A percentile compares a stretch with the other conserved stretches of the same genome.
Evolutionary conservation across 1,284 basidiomycete species (phyloP).

Genomic region (Thecaphora thlaspeos): DNA sequence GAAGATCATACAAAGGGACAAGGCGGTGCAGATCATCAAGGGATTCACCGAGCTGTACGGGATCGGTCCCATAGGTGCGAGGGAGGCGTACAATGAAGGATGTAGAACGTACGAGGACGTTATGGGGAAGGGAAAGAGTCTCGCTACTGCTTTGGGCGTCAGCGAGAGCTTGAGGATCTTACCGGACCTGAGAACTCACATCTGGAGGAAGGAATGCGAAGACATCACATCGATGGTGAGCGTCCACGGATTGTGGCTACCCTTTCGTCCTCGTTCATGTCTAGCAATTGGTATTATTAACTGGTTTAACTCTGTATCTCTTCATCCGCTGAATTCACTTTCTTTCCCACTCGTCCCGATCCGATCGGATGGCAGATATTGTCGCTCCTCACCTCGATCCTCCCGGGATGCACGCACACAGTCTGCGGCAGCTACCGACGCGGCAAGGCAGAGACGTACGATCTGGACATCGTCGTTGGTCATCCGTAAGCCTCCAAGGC

Average conservation of each 20-base stretch:
- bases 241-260: too few species aligned
- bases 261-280: too few species aligned
- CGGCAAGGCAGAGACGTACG: slow-evolving; percentile 35
- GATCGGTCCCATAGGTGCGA: slow-evolving; percentile 44
- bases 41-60: slow-evolving; percentile 49
- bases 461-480: slow-evolving; percentile 45
- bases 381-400: slow-evolving; percentile 11
- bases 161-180: slow-evolving; percentile 38
- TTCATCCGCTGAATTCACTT: too few species aligned
- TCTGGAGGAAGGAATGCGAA: slow-evolving; percentile 32
- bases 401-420: slow-evolving; percentile 11
- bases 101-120: slow-evolving; percentile 45
- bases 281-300: too few species aligned
- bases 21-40: slow-evolving; percentile 37
- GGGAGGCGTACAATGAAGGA: slow-evolving; percentile 45
- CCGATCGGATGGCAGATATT: slow-evolving; percentile 27
- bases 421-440: slow-evolving; percentile 46
- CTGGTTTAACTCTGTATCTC: too few species aligned
- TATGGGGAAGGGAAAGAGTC: slow-evolving; percentile 21
- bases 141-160: slow-evolving; percentile 29
- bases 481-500: slow-evolving; percentile 12
- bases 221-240: slow-evolving; percentile 11
- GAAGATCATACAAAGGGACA: slow-evolving; percentile 39
- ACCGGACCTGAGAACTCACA: slow-evolving; percentile 28
- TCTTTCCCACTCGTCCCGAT: too few species aligned